Conservation (phyloP, 2,329 filamentous ascomycete genomes). For the Botrytis porri region DNA sequence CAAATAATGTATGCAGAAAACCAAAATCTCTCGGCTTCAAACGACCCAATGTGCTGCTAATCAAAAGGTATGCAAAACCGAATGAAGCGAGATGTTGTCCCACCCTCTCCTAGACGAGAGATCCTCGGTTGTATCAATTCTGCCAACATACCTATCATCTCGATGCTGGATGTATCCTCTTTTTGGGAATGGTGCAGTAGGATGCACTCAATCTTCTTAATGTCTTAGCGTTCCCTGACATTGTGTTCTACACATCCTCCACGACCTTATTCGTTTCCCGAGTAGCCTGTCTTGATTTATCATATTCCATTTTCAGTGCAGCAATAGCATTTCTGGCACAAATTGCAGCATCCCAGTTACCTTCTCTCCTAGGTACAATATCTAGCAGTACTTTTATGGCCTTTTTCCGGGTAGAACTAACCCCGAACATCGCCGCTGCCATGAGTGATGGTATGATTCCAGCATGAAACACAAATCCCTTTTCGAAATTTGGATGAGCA, state of each 20-base stretch:
- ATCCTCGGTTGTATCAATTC: not conserved
- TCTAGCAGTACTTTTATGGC: slow-evolving; percentile 5
- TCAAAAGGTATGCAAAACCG: no score
- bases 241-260: not conserved
- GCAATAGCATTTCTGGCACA: slow-evolving; percentile 9
- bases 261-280: not conserved
- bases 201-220: not conserved
- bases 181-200: not conserved
- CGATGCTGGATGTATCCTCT: not conserved
- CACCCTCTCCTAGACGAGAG: not conserved
- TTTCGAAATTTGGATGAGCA: slow-evolving; percentile 1
- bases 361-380: slow-evolving; percentile 18
- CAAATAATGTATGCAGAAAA: no score
- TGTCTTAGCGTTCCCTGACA: not conserved
- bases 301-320: not conserved
- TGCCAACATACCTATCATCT: not conserved
- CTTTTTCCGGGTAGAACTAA: not conserved
- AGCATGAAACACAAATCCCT: slow-evolving; percentile 12
- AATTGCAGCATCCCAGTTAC: slow-evolving; percentile 10
- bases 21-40: not conserved
- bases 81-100: no score
- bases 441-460: slow-evolving; percentile 3
- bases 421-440: slow-evolving; percentile 1
- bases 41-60: not conserved
- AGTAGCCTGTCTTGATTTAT: not conserved